Base-by-base conservation (phyloP, 1,284 basidiomycete species). In the Microbotryum intermedium region DNA sequence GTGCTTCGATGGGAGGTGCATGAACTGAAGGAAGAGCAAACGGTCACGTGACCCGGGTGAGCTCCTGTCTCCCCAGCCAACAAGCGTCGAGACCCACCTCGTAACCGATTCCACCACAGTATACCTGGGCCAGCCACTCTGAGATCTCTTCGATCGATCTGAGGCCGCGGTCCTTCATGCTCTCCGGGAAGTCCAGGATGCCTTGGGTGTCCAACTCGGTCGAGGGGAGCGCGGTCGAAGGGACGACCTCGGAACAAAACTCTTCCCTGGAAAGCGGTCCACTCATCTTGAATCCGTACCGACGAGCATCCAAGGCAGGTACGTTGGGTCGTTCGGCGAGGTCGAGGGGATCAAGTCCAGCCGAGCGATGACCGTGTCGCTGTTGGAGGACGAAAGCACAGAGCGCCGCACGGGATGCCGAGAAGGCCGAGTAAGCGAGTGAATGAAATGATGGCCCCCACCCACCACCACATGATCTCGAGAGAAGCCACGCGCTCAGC, bases 321-420 rank as follows among this genome's bases (percentile, higher is more conserved):
- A 93, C 87, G 70, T 85, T 84, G 69, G 91, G 87, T 34, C 90
- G 83, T 60, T 87, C 84, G 48, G 92, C 85, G 51, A 93, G 76
- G 74, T 90, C 88, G 25, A 93, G 77, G 0, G 90, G 90, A 72
- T 94, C 90, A 50, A 93, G 86, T 57, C 82, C 79, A 0, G 87
- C 87, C 16, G 89, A 87, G 47, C 87, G 81, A 70, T 89, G 87
- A 0, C 86, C 86, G 68, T 88, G 86, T 0, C 80, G 83, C 55
- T 56, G 29, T 20, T 28, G 29, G 43, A 29, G 34, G 11, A 11
- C 11, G 34, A 39, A 39, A 11, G 34, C 34, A 39, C 34, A 16
- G 34, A 39, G 34, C 13, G 34, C 34, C 13, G 34, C 34, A 39
- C 34, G 34, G 34, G 34, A 39, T 39, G 34, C 34, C 34, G 34